Evolutionary conservation across 768 basidiomycete species (phyloP).

Genomic region (Rickenella mellea): DNA sequence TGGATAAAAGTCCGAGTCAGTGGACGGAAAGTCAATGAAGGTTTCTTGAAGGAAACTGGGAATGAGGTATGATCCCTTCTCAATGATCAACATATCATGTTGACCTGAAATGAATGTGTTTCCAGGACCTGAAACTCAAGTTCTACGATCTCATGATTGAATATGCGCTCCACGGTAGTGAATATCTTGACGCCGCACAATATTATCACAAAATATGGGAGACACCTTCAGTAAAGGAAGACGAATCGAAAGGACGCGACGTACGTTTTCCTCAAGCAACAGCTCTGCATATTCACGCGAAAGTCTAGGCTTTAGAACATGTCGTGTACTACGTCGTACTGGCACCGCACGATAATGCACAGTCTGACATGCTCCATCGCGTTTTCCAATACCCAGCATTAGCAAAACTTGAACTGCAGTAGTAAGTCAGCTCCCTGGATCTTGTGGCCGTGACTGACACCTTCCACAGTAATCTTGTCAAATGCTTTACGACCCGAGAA

Average conservation of each 20-base stretch:
- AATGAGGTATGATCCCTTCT: conserved; percentile 60
- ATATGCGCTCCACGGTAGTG: conserved; percentile 73
- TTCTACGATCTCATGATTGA: conserved; percentile 97
- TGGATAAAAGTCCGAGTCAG: conserved; percentile 92
- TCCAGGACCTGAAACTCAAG: conserved; percentile 87
- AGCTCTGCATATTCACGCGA: background rate
- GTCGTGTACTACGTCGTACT: conserved; percentile 93
- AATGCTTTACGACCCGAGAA: conserved; percentile 88
- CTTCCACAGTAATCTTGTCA: conserved; percentile 72
- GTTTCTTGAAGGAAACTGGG: conserved; percentile 79
- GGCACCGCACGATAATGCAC: conserved; percentile 92
- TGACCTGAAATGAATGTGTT: conserved; percentile 4
- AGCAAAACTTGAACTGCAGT: conserved; percentile 72
- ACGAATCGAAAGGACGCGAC: conserved; percentile 58
- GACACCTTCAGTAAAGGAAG: conserved; percentile 87
- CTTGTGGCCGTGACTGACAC: conserved; percentile 1
- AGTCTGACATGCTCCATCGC: conserved; percentile 92
- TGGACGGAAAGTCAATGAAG: conserved; percentile 88
- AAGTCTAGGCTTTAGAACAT: conserved; percentile 74
- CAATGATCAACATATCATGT: background rate
- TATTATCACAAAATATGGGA: conserved; percentile 97
- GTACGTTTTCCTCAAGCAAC: conserved; percentile 29
- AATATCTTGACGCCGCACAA: conserved; percentile 90
- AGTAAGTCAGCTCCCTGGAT: conserved; percentile 37
- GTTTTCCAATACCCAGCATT: conserved; percentile 73